Conservation (phyloP, 169 alveolate species). For the Plasmodium gaboni region DNA sequence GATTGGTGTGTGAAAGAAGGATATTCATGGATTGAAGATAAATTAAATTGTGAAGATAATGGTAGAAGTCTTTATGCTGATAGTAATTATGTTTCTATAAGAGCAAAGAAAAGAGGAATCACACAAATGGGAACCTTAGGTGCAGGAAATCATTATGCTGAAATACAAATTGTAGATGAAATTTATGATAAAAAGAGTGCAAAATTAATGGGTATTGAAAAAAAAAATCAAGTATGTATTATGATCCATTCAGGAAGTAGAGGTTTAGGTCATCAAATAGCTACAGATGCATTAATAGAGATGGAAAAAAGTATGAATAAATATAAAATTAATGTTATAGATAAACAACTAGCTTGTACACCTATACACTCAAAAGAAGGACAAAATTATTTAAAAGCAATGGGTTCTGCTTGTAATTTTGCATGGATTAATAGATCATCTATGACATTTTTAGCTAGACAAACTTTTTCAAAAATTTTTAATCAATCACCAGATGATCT, state of each 20-base stretch:
- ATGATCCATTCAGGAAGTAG: conserved; percentile 93
- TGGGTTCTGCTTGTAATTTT: conserved; percentile 93
- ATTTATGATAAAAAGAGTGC: conserved; percentile 90
- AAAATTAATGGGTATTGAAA: conserved; percentile 90
- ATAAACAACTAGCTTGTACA: conserved; percentile 92
- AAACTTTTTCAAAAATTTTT: conserved; percentile 83
- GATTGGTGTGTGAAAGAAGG: conserved; percentile 88
- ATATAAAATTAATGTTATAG: conserved; percentile 82
- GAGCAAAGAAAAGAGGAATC: conserved; percentile 91
- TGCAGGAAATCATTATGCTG: conserved; percentile 94
- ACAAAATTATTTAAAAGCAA: conserved; percentile 87
- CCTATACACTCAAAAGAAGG: conserved; percentile 88
- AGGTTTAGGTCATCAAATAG: conserved; percentile 93
- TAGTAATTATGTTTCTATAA: conserved; percentile 86
- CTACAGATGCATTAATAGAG: conserved; percentile 90
- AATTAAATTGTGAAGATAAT: conserved; percentile 89
- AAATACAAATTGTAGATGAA: conserved; percentile 91
- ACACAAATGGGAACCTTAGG: conserved; percentile 94
- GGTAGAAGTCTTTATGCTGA: conserved; percentile 92
- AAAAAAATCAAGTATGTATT: conserved; percentile 87
- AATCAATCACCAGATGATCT: conserved; percentile 90
- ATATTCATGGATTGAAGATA: conserved; percentile 90
- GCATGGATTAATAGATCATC: conserved; percentile 93
- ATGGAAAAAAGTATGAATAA: conserved; percentile 86
- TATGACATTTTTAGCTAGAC: conserved; percentile 81